Evolutionary conservation across 306 rosid species (phyloP).

Genomic region (Gynostemma pentaphyllum): DNA sequence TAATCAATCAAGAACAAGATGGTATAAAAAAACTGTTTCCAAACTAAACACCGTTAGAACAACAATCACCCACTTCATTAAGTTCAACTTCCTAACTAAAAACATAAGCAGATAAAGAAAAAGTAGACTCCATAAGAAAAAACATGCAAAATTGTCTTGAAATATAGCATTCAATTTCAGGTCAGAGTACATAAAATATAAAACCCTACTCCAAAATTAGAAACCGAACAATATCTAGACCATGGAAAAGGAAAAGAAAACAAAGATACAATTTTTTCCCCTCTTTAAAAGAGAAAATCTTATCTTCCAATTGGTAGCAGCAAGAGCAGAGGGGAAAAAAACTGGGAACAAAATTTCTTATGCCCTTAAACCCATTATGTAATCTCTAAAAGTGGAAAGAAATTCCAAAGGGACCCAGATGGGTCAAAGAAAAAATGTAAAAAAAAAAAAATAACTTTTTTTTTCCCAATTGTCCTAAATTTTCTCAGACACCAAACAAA

Average conservation of each 20-base stretch:
- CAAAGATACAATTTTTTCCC: not conserved
- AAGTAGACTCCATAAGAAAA: not conserved
- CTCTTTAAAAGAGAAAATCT: not conserved
- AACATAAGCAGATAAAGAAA: not conserved
- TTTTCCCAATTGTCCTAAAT: not conserved
- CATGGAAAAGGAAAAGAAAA: too few relatives aligned
- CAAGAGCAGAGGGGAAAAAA: not conserved
- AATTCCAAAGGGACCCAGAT: not conserved
- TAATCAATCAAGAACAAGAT: not conserved
- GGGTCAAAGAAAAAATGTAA: not conserved
- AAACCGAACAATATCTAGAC: not conserved
- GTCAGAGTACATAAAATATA: not conserved
- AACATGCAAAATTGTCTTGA: not conserved
- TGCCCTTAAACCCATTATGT: not conserved
- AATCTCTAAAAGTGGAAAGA: conserved; percentile 4
- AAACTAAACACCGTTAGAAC: too few relatives aligned
- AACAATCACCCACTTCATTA: too few relatives aligned
- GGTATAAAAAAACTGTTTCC: too few relatives aligned
- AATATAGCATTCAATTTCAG: not conserved
- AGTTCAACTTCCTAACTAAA: not conserved
- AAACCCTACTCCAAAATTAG: not conserved
- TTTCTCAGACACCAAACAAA: not conserved
- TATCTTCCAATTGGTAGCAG: not conserved
- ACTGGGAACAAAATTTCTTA: too few relatives aligned
- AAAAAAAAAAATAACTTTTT: not conserved